A percentile compares a stretch with the other conserved stretches of the same genome.
phyloP scores from a whole-genome alignment of 192 early-diverging fungal species.

The Entomortierella lignicola region DNA sequence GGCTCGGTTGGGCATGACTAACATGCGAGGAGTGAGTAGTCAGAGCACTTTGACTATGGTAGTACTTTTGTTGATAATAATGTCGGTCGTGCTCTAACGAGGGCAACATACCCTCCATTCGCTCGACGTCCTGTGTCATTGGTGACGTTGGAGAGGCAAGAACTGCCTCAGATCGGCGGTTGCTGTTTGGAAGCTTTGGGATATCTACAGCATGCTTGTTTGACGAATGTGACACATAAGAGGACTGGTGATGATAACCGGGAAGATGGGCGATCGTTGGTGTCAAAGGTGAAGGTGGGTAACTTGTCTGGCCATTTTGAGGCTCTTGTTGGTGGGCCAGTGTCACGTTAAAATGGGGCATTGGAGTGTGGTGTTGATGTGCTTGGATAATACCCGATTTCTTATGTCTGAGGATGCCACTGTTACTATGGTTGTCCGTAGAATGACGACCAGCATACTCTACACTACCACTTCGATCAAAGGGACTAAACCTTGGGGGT shows the following conservation, averaged over 20 bases:
- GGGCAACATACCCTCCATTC: slow-evolving; percentile 40
- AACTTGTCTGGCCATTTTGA: background rate
- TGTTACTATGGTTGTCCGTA: slow-evolving; percentile 5
- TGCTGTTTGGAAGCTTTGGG: slow-evolving; percentile 1
- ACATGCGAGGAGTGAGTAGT: slow-evolving; percentile 4
- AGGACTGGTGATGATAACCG: slow-evolving; percentile 11
- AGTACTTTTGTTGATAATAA: slow-evolving; percentile 3
- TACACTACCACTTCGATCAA: slow-evolving; percentile 31
- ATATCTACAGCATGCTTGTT: slow-evolving; percentile 11
- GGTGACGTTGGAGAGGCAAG: slow-evolving; percentile 48
- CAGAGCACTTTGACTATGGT: background rate
- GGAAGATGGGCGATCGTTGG: slow-evolving; percentile 10
- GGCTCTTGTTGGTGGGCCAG: background rate
- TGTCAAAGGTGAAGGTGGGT: slow-evolving; percentile 27
- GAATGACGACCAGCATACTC: slow-evolving; percentile 24
- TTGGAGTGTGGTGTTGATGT: slow-evolving; percentile 48
- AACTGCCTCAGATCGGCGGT: slow-evolving; percentile 3
- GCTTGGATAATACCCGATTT: slow-evolving; percentile 42
- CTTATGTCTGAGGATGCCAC: slow-evolving; percentile 29
- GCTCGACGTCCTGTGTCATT: slow-evolving; percentile 49
- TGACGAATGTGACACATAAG: slow-evolving; percentile 2
- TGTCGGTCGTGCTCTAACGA: slow-evolving; percentile 1
- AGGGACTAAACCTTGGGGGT: slow-evolving; percentile 42
- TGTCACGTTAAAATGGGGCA: slow-evolving; percentile 40
- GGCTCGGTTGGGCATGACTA: slow-evolving; percentile 8